These are phyloP conservation scores for Neurospora terricola DNA, from an alignment of 495 filamentous ascomycete species.

Conservation along the genomic window DNA sequence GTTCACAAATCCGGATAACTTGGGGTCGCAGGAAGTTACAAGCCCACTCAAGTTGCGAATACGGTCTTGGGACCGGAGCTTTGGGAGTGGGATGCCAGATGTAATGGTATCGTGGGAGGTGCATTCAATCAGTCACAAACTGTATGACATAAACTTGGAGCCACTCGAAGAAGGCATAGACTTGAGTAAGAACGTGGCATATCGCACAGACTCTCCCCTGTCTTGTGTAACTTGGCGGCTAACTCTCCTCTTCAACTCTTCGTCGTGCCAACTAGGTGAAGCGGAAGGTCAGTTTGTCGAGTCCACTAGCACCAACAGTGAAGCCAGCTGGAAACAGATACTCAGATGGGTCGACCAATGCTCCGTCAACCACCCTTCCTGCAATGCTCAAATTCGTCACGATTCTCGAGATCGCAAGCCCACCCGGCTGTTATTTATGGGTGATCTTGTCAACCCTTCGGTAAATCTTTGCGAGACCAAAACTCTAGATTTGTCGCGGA, in stretches of 20 bases:
- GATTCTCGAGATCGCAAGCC: background rate
- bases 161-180: background rate
- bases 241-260: background rate
- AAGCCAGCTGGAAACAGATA: background rate
- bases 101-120: background rate
- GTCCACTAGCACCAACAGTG: background rate
- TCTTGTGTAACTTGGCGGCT: background rate
- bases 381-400: background rate
- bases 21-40: background rate
- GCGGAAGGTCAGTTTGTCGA: background rate
- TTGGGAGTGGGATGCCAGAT: background rate
- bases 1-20: background rate
- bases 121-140: background rate
- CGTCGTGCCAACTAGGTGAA: background rate
- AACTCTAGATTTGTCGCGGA: background rate
- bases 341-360: background rate
- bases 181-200: background rate
- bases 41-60: background rate
- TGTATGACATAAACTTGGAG: background rate
- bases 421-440: background rate
- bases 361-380: background rate
- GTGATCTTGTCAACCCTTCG: background rate
- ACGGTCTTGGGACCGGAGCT: background rate
- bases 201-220: background rate
- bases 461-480: background rate